Evolutionary conservation across 768 basidiomycete species (phyloP).

Genomic region (Amanita brunnescens): DNA sequence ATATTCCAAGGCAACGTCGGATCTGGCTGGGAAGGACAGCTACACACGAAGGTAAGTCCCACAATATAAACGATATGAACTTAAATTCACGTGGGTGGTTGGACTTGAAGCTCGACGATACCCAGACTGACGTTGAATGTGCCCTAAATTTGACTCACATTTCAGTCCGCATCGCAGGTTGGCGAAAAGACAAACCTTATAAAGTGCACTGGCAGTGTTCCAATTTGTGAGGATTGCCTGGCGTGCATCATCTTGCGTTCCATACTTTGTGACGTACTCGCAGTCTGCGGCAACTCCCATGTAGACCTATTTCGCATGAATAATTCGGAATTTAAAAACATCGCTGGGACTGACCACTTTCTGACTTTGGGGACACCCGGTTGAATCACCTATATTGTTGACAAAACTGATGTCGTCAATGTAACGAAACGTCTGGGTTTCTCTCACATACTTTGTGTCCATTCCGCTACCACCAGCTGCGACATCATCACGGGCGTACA

Average conservation of each 20-base stretch:
- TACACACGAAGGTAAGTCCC: conserved; percentile 15
- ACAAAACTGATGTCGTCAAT: conserved; percentile 42
- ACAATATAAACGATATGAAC: conserved; percentile 1
- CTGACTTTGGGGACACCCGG: conserved; percentile 66
- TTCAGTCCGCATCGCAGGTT: conserved; percentile 1
- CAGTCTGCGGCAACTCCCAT: conserved; percentile 90
- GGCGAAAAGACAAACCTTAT: conserved; percentile 37
- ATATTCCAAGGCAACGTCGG: conserved; percentile 65
- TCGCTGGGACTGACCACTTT: conserved; percentile 43
- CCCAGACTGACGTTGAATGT: conserved; percentile 85
- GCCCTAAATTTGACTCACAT: conserved; percentile 23
- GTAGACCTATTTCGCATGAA: conserved; percentile 35
- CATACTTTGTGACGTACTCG: conserved; percentile 60
- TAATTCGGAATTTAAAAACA: neutral
- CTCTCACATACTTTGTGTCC: conserved; percentile 41
- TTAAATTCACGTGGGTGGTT: conserved; percentile 37
- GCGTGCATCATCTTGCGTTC: conserved; percentile 56
- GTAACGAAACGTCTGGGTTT: conserved; percentile 4
- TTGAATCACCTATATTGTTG: conserved; percentile 53
- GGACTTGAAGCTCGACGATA: conserved; percentile 72
- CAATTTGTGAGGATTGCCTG: conserved; percentile 68
- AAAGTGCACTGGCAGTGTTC: conserved; percentile 71
- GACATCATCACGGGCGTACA: conserved; percentile 47
- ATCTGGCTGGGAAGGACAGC: conserved; percentile 54
- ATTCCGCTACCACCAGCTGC: conserved; percentile 41